Base-by-base conservation (phyloP, 352 stramenopile genomes). In the Phytophthora vignae region DNA sequence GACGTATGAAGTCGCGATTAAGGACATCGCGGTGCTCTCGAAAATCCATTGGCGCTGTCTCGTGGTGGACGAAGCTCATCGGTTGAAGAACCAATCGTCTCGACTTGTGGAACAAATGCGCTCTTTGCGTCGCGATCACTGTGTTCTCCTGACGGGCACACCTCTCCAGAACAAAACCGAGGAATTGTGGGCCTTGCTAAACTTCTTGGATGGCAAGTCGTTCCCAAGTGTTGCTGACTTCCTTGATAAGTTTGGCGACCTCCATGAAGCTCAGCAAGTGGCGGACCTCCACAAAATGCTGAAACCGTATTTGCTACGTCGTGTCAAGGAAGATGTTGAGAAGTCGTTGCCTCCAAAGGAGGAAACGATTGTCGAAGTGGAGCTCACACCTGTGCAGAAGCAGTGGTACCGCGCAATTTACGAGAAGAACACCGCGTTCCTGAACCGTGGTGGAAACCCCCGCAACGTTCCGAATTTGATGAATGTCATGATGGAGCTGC, bases 161-260 rank as follows among this genome's bases (percentile, higher is more conserved):
- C 91, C 91, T 40, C 60, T 97, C 8, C 90, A 97, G 62, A 99
- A 99, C 87, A 99, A 99, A 75, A 99, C 98, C 4, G 89, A 99
- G 69, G 98, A 99, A 78, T 79, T 99, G n/a, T 99, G 98, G 98
- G 95, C 98, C 3, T 81, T 99, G 31, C 82, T 99, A 1, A 99
- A 99, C 77, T 99, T 99, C 49, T 91, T 99, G 33, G 97, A 99
- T 49, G 81, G 70, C 12, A 85, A 92, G 33, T 95, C 87, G 15
- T 99, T 99, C 78, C 90, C 90, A 8, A 97, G 96, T 64, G 82
- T 96, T 81, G 75, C 91, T 17, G 82, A 96, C 33, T 99, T 99
- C 77, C 79, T 99, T 56, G 93, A 94, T 5, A 94, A 98, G 73
- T 96, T 96, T 85, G 90, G 90, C 12, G 87, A 95, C 46, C 67